Evolutionary conservation across 1,284 basidiomycete species (phyloP).

Genomic region (Leccinum fallax): DNA sequence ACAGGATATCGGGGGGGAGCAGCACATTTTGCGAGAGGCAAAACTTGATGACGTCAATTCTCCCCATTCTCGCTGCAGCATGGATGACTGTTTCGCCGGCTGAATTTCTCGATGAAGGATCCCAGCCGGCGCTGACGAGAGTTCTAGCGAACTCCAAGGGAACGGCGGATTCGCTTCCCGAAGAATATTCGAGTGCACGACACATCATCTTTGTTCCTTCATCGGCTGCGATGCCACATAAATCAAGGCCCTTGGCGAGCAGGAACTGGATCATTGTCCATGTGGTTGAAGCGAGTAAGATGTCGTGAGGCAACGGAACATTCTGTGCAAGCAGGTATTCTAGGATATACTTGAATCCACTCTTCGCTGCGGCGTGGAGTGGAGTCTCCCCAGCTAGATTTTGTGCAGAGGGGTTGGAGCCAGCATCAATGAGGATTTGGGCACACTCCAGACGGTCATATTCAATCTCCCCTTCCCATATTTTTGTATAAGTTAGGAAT

Average conservation of each 20-base stretch:
- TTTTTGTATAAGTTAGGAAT: neutral
- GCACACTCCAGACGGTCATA: neutral
- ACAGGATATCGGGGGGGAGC: conserved; percentile 4
- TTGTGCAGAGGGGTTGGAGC: neutral
- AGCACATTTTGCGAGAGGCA: neutral
- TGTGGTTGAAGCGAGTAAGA: no score
- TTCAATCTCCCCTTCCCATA: no score
- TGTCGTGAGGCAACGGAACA: neutral
- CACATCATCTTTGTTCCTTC: neutral
- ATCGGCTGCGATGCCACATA: neutral
- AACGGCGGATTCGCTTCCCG: no score
- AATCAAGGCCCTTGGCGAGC: neutral
- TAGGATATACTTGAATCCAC: neutral
- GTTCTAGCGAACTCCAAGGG: neutral
- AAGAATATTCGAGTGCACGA: neutral
- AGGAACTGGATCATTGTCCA: neutral
- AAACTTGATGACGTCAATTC: neutral
- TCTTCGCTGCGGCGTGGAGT: neutral
- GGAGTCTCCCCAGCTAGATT: neutral
- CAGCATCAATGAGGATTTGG: neutral
- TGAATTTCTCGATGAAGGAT: conserved; percentile 1
- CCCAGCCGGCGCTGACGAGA: conserved; percentile 6
- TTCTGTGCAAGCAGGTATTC: neutral
- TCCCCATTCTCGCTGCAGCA: neutral
- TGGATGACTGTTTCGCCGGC: neutral